Conservation (phyloP, 192 early-diverging fungal species). For the Coemansia sp. region DNA sequence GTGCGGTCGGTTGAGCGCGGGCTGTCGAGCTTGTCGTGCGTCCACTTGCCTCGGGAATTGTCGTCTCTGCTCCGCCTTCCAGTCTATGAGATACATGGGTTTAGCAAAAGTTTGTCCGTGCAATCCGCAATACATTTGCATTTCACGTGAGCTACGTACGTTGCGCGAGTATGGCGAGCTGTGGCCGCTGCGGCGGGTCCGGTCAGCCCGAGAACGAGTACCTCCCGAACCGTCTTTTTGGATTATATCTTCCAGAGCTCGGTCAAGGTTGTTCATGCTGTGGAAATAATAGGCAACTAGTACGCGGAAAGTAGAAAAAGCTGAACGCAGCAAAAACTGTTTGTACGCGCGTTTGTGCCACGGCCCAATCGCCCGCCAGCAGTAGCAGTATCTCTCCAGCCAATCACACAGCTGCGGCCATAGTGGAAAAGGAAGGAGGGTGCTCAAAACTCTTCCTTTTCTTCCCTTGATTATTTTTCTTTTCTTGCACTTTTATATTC, state of each 20-base stretch:
- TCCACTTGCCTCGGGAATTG: not conserved
- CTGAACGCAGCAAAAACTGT: not conserved
- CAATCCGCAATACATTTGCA: not conserved
- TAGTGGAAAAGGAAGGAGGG: not conserved
- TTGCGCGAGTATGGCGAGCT: conserved; percentile 11
- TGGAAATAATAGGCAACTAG: not conserved
- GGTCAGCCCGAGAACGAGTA: not conserved
- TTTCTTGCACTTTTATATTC: not conserved
- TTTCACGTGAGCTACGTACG: not conserved
- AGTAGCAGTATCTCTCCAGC: not conserved
- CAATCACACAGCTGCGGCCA: conserved; percentile 5
- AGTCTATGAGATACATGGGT: not conserved
- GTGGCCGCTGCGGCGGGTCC: conserved; percentile 5
- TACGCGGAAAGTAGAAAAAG: not conserved
- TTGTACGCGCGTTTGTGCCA: not conserved
- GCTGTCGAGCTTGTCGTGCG: conserved; percentile 8
- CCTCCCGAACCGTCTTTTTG: conserved; percentile 2
- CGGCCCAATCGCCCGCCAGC: not conserved
- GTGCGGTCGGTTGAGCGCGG: conserved; percentile 19
- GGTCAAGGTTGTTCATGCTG: conserved; percentile 35
- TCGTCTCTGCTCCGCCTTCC: not conserved
- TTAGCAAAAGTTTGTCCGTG: not conserved
- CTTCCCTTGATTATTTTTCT: not conserved
- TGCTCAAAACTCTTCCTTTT: not conserved
- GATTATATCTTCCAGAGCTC: conserved; percentile 51